Evolutionary conservation across 2,329 filamentous ascomycete genomes (phyloP).

Genomic region (Sphaerulina musiva): DNA sequence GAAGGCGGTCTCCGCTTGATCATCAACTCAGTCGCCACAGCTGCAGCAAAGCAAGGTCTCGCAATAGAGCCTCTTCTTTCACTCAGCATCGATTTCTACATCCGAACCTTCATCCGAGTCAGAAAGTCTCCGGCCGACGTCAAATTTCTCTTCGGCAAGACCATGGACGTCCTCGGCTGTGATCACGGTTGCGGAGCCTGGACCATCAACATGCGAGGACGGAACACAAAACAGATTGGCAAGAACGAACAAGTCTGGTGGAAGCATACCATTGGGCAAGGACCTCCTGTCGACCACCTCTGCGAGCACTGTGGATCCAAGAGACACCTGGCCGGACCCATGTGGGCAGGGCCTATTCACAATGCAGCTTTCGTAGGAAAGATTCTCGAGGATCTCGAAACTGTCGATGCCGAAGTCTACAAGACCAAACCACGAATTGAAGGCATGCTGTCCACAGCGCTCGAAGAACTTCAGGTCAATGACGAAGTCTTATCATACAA

Average conservation of each 20-base stretch:
- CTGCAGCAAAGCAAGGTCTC: conserved; percentile 78
- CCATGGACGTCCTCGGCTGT: conserved; percentile 88
- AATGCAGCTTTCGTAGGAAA: conserved; percentile 73
- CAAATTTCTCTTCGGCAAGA: conserved; percentile 84
- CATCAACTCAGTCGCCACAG: conserved; percentile 69
- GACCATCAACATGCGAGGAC: conserved; percentile 72
- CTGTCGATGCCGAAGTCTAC: conserved; percentile 63
- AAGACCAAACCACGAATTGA: conserved; percentile 73
- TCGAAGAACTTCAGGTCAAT: conserved; percentile 58
- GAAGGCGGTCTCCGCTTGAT: conserved; percentile 85
- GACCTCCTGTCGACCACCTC: conserved; percentile 56
- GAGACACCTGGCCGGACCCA: conserved; percentile 83
- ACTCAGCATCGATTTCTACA: conserved; percentile 93
- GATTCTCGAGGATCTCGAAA: conserved; percentile 66
- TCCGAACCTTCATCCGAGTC: conserved; percentile 78
- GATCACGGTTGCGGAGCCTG: conserved; percentile 87
- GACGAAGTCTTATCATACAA: conserved; percentile 12
- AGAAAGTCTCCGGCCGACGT: conserved; percentile 74
- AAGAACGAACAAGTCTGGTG: conserved; percentile 64
- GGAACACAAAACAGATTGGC: conserved; percentile 58
- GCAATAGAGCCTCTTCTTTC: conserved; percentile 86
- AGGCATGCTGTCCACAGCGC: conserved; percentile 83
- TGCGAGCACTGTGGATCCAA: conserved; percentile 82
- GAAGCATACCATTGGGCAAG: conserved; percentile 70
- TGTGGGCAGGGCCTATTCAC: conserved; percentile 89